These are phyloP conservation scores for Talaromyces piceae DNA, from an alignment of 2,329 filamentous ascomycete species.

Conservation along the genomic window DNA sequence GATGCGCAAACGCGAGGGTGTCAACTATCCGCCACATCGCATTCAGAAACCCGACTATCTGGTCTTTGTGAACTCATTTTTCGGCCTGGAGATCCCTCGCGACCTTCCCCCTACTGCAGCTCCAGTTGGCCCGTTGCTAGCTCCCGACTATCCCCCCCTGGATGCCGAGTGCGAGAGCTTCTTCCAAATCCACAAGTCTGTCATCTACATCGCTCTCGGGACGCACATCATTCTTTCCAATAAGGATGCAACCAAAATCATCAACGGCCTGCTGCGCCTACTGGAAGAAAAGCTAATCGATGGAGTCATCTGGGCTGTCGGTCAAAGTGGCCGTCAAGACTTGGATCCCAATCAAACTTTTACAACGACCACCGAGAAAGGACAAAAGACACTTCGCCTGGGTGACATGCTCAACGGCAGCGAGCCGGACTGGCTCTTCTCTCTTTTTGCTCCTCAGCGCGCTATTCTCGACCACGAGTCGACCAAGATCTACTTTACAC, in stretches of 20 bases:
- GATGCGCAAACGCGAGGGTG: slow-evolving; percentile 30
- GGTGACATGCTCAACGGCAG: slow-evolving; percentile 22
- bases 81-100: slow-evolving; percentile 36
- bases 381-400: slow-evolving; percentile 7
- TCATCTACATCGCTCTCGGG: slow-evolving; percentile 37
- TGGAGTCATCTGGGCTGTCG: slow-evolving; percentile 35
- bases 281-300: slow-evolving; percentile 26
- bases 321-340: slow-evolving; percentile 16
- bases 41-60: slow-evolving; percentile 36
- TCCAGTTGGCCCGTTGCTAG: slow-evolving; percentile 36
- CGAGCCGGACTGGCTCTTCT: slow-evolving; percentile 25
- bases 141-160: slow-evolving; percentile 28
- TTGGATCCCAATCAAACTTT: slow-evolving; percentile 6
- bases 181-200: slow-evolving; percentile 22
- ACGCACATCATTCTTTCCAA: slow-evolving; percentile 33
- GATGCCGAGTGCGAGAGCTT: slow-evolving; percentile 22
- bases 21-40: slow-evolving; percentile 23
- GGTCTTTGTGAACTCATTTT: slow-evolving; percentile 40
- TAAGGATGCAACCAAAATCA: slow-evolving; percentile 24
- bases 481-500: slow-evolving; percentile 34
- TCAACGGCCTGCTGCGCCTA: slow-evolving; percentile 23
- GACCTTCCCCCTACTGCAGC: slow-evolving; percentile 36
- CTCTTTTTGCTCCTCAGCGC: slow-evolving; percentile 35
- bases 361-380: slow-evolving; percentile 4
- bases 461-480: slow-evolving; percentile 31